Evolutionary conservation across 2,329 filamentous ascomycete genomes (phyloP).

Genomic region (Teratosphaeria zuluensis): DNA sequence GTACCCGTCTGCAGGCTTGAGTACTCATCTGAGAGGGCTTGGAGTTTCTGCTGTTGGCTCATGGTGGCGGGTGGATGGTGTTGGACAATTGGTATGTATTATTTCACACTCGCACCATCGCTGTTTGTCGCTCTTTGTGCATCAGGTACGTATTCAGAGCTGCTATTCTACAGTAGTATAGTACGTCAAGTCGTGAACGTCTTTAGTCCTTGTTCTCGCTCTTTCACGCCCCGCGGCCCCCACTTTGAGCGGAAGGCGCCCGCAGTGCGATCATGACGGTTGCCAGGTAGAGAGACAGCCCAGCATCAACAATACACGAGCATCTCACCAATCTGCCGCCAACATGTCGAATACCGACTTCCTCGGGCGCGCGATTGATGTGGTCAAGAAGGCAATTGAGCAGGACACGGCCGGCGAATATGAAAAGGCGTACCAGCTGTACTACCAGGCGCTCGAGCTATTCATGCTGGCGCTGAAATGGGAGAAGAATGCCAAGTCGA

Average conservation of each 20-base stretch:
- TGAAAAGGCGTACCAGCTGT: conserved; percentile 90
- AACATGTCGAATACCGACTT: conserved; percentile 94
- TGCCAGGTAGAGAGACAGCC: background rate
- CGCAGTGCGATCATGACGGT: background rate
- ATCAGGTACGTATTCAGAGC: no score
- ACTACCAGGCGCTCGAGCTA: conserved; percentile 91
- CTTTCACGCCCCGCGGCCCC: background rate
- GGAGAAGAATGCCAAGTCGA: conserved; percentile 97
- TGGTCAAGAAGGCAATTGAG: conserved; percentile 96
- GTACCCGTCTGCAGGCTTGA: conserved; percentile 52
- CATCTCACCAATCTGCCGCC: background rate
- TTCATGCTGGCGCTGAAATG: conserved; percentile 99
- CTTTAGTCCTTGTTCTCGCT: background rate
- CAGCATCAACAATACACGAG: background rate
- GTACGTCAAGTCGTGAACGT: no score
- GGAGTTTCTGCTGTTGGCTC: conserved; percentile 61
- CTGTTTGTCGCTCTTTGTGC: no score
- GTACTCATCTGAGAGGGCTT: conserved; percentile 77
- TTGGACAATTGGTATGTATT: background rate
- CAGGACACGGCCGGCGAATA: conserved; percentile 92
- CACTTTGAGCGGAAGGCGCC: background rate
- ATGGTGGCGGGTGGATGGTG: conserved; percentile 13
- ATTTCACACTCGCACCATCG: background rate
- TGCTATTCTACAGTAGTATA: no score
- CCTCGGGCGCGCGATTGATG: conserved; percentile 88